phyloP scores from a whole-genome alignment of 1,284 basidiomycete species.

The Malassezia furfur region DNA sequence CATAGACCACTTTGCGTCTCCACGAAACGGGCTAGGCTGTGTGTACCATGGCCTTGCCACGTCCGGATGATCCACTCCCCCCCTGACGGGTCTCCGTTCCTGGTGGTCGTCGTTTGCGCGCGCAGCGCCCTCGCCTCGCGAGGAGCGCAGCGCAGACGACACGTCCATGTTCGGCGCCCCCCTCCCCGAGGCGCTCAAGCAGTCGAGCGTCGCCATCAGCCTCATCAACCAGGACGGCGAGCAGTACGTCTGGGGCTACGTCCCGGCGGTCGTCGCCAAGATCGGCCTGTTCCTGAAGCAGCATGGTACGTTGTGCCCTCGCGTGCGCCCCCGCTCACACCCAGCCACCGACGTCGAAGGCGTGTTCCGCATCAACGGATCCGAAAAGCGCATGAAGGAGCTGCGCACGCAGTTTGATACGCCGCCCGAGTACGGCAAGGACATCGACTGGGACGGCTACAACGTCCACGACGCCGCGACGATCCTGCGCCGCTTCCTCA shows the following conservation, averaged over 20 bases:
- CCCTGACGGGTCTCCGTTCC: not conserved
- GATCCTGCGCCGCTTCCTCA: conserved; percentile 87
- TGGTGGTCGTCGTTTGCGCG: conserved; percentile 13
- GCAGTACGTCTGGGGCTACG: conserved; percentile 57
- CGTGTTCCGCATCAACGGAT: conserved; percentile 68
- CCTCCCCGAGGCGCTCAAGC: conserved; percentile 69
- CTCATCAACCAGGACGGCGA: conserved; percentile 59
- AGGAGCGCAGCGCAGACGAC: not conserved
- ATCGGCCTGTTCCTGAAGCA: conserved; percentile 58
- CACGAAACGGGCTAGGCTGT: too few species aligned
- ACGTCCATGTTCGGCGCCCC: conserved; percentile 67
- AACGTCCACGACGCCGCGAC: conserved; percentile 93
- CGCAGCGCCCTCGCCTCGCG: not conserved
- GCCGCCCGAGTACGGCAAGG: conserved; percentile 85
- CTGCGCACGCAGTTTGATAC: conserved; percentile 81
- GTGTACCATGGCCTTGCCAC: not conserved
- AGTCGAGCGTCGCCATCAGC: conserved; percentile 86
- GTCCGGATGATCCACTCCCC: conserved; percentile 1
- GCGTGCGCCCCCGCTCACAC: not conserved
- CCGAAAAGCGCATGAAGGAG: conserved; percentile 87
- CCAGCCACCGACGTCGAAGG: conserved; percentile 86
- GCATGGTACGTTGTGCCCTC: conserved; percentile 21
- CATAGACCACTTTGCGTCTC: too few species aligned
- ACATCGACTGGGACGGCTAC: conserved; percentile 80
- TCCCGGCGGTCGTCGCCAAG: conserved; percentile 93